Conservation (phyloP, 2,329 filamentous ascomycete genomes). For the Clarireedia paspali region DNA sequence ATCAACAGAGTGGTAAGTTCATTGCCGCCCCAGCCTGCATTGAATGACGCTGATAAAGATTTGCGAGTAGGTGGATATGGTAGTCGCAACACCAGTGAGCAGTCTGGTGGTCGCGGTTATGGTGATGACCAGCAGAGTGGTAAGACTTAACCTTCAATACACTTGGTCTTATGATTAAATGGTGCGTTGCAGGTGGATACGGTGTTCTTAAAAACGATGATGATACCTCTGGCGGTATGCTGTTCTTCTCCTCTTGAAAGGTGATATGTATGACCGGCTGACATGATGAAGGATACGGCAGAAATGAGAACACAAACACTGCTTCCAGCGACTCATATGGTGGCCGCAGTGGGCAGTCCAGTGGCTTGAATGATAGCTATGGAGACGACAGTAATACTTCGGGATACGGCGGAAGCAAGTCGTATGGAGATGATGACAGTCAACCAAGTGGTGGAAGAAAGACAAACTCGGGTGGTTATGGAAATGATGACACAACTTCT, state of each 20-base stretch:
- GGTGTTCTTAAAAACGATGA: background rate
- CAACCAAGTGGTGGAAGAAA: background rate
- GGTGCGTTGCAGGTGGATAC: background rate
- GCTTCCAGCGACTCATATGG: background rate
- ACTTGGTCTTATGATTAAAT: background rate
- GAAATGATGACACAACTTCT: background rate
- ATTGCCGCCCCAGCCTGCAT: background rate
- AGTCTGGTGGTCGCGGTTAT: background rate
- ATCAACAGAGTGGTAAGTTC: background rate
- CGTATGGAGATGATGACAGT: background rate
- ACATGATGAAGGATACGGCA: background rate
- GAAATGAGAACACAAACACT: background rate
- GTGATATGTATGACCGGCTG: background rate
- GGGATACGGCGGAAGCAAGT: background rate
- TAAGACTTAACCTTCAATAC: background rate
- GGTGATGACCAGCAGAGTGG: background rate
- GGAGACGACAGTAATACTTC: background rate
- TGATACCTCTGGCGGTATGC: background rate
- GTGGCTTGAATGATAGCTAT: background rate
- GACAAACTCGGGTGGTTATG: background rate
- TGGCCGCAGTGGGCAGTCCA: background rate
- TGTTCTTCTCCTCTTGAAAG: background rate
- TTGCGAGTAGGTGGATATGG: background rate
- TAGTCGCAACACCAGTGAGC: background rate
- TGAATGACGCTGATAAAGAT: background rate